Conservation (phyloP, 106 monocot species). For the Agapanthus africanus region DNA sequence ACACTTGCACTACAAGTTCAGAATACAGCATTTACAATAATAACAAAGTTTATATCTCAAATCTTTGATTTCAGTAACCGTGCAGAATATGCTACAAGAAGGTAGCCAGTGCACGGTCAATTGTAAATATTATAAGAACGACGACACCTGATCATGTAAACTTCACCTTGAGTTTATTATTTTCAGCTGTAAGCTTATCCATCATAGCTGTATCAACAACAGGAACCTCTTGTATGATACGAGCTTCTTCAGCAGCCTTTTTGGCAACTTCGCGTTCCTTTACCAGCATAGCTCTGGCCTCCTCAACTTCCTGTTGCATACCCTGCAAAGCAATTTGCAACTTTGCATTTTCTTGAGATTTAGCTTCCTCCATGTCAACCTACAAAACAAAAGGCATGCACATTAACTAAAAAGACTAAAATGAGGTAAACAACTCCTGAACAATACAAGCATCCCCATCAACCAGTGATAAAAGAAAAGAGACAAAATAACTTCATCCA, state of each 20-base stretch:
- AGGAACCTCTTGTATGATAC: constrained; percentile 40
- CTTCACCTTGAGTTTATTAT: constrained; percentile 74
- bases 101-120: neutral
- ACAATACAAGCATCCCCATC: neutral
- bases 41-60: neutral
- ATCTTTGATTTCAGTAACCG: neutral
- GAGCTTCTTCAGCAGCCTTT: constrained; percentile 27
- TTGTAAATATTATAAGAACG: neutral
- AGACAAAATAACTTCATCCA: neutral
- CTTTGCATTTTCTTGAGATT: constrained; percentile 63
- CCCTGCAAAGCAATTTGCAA: constrained; percentile 45
- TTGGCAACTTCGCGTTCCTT: constrained; percentile 33
- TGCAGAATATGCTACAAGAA: neutral
- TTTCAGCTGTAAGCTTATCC: constrained; percentile 70
- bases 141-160: neutral
- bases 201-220: constrained; percentile 51
- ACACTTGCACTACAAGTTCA: neutral
- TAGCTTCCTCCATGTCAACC: constrained; percentile 69
- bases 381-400: constrained; percentile 6
- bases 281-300: constrained; percentile 25
- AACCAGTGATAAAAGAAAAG: neutral
- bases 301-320: constrained; percentile 30
- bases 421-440: neutral
- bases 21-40: neutral
- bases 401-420: constrained; percentile 1